Conservation (phyloP, 108 stramenopile species). For the Cylindrotheca closterium region DNA sequence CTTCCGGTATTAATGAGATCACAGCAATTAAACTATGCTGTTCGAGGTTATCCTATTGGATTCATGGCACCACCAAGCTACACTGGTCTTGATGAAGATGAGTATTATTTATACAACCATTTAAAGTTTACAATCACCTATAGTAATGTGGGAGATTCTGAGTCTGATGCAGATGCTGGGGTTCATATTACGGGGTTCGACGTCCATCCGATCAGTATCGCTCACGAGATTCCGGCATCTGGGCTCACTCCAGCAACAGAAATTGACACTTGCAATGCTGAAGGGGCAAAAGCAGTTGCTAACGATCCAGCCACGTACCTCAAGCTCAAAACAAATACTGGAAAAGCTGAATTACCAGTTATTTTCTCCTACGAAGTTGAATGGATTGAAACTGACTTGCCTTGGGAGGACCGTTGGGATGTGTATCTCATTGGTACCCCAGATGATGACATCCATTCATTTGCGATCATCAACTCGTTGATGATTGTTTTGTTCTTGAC, state of each 20-base stretch:
- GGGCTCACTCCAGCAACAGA: conserved; percentile 7
- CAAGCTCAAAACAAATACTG: conserved; percentile 17
- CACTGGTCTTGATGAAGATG: conserved; percentile 31
- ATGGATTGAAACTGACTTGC: conserved; percentile 75
- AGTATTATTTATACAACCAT: conserved; percentile 87
- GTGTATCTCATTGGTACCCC: conserved; percentile 90
- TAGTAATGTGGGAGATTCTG: conserved; percentile 21
- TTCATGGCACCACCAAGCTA: conserved; percentile 49
- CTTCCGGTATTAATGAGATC: conserved; percentile 75
- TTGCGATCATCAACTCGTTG: conserved; percentile 95
- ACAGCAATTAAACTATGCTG: conserved; percentile 61
- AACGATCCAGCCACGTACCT: conserved; percentile 60
- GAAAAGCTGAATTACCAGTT: conserved; percentile 24
- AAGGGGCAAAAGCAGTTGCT: conserved; percentile 24
- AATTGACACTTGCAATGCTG: conserved; percentile 40
- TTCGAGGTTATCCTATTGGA: conserved; percentile 83
- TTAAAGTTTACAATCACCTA: conserved; percentile 76
- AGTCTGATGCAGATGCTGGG: conserved; percentile 39
- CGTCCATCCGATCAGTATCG: conserved; percentile 84
- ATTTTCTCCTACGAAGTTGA: conserved; percentile 93
- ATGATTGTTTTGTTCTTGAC: conserved; percentile 98
- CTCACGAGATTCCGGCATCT: conserved; percentile 56
- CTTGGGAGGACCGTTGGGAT: conserved; percentile 98
- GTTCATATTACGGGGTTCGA: conserved; percentile 96
- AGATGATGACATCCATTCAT: conserved; percentile 95